These are phyloP conservation scores for Monilinia vaccinii-corymbosi DNA, from an alignment of 2,329 filamentous ascomycete species.

Conservation along the genomic window DNA sequence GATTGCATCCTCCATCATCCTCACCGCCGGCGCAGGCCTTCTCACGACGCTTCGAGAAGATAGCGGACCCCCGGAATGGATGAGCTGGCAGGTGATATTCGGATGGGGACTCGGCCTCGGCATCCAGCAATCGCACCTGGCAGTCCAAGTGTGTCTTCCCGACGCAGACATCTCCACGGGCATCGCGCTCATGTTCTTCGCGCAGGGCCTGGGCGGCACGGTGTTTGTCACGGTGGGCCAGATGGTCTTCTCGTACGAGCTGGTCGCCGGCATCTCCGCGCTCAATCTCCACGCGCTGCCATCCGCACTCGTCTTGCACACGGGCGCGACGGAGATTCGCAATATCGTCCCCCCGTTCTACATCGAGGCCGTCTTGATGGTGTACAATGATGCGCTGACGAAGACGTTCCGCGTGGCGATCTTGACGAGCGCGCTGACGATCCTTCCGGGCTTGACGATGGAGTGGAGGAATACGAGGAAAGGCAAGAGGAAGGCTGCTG, in stretches of 20 bases:
- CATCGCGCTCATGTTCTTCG: slow-evolving; percentile 30
- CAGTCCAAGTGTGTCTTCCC: slow-evolving; percentile 22
- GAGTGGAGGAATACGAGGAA: slow-evolving; percentile 50
- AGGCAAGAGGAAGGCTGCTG: slow-evolving; percentile 29
- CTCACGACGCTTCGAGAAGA: slow-evolving; percentile 32
- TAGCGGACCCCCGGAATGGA: slow-evolving; percentile 31
- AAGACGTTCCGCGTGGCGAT: slow-evolving; percentile 45
- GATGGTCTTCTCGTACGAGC: slow-evolving; percentile 22
- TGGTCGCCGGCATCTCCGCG: slow-evolving; percentile 18
- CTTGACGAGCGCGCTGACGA: slow-evolving; percentile 40
- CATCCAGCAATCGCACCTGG: slow-evolving; percentile 26
- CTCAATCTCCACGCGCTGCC: slow-evolving; percentile 8
- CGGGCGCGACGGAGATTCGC: slow-evolving; percentile 45
- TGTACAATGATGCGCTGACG: slow-evolving; percentile 46
- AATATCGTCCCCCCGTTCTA: slow-evolving; percentile 30
- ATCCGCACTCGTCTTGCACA: slow-evolving; percentile 19
- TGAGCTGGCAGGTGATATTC: slow-evolving; percentile 24
- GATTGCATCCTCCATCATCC: slow-evolving; percentile 19
- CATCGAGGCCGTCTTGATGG: slow-evolving; percentile 38
- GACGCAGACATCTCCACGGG: slow-evolving; percentile 26
- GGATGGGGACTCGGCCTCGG: slow-evolving; percentile 28
- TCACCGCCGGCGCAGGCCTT: slow-evolving; percentile 34
- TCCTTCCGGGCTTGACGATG: slow-evolving; percentile 39
- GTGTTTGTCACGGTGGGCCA: slow-evolving; percentile 29
- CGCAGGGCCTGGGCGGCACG: slow-evolving; percentile 31